Evolutionary conservation across 2,329 filamentous ascomycete genomes (phyloP), one percentile per base, ranked within the genome.

Genomic region (Colletotrichum sp.): DNA sequence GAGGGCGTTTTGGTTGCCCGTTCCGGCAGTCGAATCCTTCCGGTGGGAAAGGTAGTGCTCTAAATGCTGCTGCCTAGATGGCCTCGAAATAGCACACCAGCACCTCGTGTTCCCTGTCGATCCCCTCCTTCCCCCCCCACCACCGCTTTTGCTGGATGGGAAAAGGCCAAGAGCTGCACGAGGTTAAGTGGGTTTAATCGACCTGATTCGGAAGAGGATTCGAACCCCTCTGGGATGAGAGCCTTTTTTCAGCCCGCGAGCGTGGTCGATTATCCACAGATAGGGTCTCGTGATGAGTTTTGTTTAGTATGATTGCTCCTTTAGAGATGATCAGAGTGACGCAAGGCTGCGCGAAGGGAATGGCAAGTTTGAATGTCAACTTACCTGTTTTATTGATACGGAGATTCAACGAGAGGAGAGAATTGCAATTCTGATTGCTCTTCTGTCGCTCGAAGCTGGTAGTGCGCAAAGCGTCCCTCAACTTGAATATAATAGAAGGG

Each of bases 1-100:
- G 24, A 9, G 4, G 3, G 6, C n/a, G 59, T 28, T 26, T 26
- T 34, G 21, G 26, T 62, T 71, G 12, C 72, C 60, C 12, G 32
- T 71, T 62, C 8, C 59, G 68, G 60, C 6, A 60, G 21, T 32
- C 21, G 18, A 65, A 71, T 74, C 72, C 72, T 75, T 75, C 44
- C 44, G 44, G 10, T 34, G 62, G 49, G 34, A 13, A 30, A 71
- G 9, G 67, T 66, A 59, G 60, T 32, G 62, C 52, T 55, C 34
- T 66, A 71, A 75, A 75, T 71, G 60, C 68, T 75, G 72, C 68
- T 75, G 72, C 68, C 72, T 75, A 49, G 34, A 68, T 12, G 60
- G 60, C 44, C 71, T 64, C 59, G 21, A 71, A 74, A 74, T 74
- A 74, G 67, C 65, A 63, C 2, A 26, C 59, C n/a, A 18, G 44